phyloP scores from a whole-genome alignment of 306 rosid species.

The Cucurbita maxima region DNA sequence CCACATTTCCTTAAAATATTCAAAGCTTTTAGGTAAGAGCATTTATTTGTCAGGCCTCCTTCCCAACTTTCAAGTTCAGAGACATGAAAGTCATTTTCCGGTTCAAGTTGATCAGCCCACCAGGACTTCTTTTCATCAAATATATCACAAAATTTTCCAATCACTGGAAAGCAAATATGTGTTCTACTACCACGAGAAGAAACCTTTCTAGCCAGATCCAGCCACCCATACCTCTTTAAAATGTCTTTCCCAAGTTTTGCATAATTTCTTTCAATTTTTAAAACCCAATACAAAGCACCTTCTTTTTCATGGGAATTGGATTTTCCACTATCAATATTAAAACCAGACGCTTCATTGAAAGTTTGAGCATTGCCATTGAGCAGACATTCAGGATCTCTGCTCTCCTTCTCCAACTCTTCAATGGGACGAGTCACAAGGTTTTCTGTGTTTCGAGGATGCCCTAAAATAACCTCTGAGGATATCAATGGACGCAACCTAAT shows the following conservation, averaged over 20 bases:
- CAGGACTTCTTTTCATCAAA: conserved; percentile 24
- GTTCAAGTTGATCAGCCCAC: conserved; percentile 20
- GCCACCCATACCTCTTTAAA: conserved; percentile 83
- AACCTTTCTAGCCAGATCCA: conserved; percentile 67
- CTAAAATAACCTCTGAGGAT: conserved; percentile 18
- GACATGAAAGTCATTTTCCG: conserved; percentile 19
- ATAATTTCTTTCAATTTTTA: conserved; percentile 49
- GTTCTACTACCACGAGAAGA: conserved; percentile 41
- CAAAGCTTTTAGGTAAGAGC: conserved; percentile 36
- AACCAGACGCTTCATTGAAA: conserved; percentile 21
- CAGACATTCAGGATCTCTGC: conserved; percentile 8
- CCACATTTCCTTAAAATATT: conserved; percentile 43
- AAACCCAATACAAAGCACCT: conserved; percentile 31
- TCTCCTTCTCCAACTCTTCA: conserved; percentile 17
- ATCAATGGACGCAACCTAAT: conserved; percentile 35
- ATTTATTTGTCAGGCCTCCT: conserved; percentile 18
- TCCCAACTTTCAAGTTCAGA: conserved; percentile 16
- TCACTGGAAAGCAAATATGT: conserved; percentile 62
- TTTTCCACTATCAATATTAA: conserved; percentile 14
- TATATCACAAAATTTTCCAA: conserved; percentile 25
- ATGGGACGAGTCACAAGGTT: conserved; percentile 7
- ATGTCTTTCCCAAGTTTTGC: conserved; percentile 79
- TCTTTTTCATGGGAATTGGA: conserved; percentile 14
- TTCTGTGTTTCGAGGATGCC: conserved; percentile 15
- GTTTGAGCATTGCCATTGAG: conserved; percentile 14